phyloP scores from a whole-genome alignment of 2,329 filamentous ascomycete genomes.

The Aspergillus carbonarius region DNA sequence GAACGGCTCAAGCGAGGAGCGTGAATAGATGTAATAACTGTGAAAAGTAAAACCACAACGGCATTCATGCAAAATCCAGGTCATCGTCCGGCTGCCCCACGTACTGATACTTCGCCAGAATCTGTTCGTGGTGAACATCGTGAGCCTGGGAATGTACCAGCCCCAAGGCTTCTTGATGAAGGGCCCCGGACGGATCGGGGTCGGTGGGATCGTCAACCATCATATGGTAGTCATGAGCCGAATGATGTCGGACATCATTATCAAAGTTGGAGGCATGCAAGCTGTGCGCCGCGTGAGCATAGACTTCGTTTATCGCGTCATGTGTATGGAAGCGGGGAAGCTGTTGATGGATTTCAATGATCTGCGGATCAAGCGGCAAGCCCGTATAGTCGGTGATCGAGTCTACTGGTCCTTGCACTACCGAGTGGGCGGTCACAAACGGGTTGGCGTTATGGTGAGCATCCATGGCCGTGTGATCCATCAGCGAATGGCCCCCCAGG shows the following conservation, averaged over 20 bases:
- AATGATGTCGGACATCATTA: slow-evolving; percentile 39
- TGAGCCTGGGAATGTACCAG: slow-evolving; percentile 40
- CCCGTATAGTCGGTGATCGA: slow-evolving; percentile 46
- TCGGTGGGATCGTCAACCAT: slow-evolving; percentile 44
- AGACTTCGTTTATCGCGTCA: slow-evolving; percentile 36
- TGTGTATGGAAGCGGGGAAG: slow-evolving; percentile 43
- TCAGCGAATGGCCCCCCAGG: slow-evolving; percentile 18
- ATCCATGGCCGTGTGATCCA: slow-evolving; percentile 24
- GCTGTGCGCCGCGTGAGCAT: slow-evolving; percentile 31
- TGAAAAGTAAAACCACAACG: not conserved
- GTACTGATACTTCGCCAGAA: slow-evolving; percentile 41
- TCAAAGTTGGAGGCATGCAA: slow-evolving; percentile 38
- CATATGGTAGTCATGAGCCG: slow-evolving; percentile 42
- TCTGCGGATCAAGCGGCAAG: slow-evolving; percentile 61
- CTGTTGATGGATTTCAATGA: slow-evolving; percentile 54
- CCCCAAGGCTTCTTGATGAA: slow-evolving; percentile 40
- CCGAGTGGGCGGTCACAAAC: slow-evolving; percentile 32
- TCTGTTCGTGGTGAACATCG: slow-evolving; percentile 42
- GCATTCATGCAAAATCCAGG: slow-evolving; percentile 21
- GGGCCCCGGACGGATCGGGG: slow-evolving; percentile 28
- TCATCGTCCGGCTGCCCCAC: slow-evolving; percentile 39
- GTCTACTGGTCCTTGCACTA: slow-evolving; percentile 37
- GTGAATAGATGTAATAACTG: no score
- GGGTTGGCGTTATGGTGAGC: slow-evolving; percentile 29
- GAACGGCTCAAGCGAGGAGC: no score